Evolutionary conservation across 2,329 filamentous ascomycete species (phyloP), one percentile per base, ranked within the genome.

Genomic region (Volutella citrinella): DNA sequence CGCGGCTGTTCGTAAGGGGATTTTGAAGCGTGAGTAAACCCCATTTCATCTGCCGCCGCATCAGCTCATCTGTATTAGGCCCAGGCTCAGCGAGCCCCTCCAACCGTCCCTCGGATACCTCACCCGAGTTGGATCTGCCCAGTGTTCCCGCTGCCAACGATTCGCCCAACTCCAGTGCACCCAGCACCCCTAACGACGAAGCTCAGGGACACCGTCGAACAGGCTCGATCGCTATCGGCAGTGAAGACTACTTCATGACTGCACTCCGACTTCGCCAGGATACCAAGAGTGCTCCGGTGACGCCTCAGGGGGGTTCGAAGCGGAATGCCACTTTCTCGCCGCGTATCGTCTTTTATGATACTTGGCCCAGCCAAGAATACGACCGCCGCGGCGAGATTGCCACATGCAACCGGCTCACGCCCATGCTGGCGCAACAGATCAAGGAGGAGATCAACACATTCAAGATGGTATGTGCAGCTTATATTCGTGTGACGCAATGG

Each of bases 391-490:
- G 93, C 34, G 93, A 98, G 42, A 86, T 97, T 66, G 90, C 93
- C 10, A 98, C 93, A 2, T 98, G 93, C 78, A 98, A 98, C 60
- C 87, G 91, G 48, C 74, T 98, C 49, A 98, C 93, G 30, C 93
- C 93, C 10, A 90, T 96, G 76, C 78, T 98, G 45, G 93, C 93
- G 27, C 93, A 98, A 67, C 93, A 98, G 64, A 98, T 98, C 68
- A 97, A 97, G 68, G 93, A 98, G 68, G 93, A 98, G 69, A 78
- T 98, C 52, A 98, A 98, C 68, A 94, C 83, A 52, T 98, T 98
- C 75, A 98, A 98, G 65, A 98, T 98, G 93, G 57, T 60, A 28
- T 28, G 51, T 45, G 17, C 10, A 13, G 5, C 27, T 2, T 25
- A 4, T 27, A 36, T 47, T 41, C 21, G 19, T 27, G 30, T 15